These are phyloP conservation scores for Termitomyces sp. DNA, from an alignment of 1,284 basidiomycete genomes.

Conservation along the genomic window DNA sequence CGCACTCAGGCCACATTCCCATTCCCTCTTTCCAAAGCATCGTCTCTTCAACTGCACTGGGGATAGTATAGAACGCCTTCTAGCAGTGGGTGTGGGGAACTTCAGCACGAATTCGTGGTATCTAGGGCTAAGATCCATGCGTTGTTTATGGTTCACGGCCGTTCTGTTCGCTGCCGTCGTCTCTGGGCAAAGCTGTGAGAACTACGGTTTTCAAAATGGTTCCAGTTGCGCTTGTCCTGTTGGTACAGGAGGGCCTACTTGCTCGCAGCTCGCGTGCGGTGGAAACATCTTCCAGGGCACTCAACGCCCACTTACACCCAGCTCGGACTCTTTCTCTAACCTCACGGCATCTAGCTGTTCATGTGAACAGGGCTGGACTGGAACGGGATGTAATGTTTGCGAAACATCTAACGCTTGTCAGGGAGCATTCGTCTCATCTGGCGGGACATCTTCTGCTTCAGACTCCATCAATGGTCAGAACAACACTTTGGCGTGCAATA, in stretches of 20 bases:
- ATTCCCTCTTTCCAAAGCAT: background rate
- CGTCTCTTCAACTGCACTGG: background rate
- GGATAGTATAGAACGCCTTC: background rate
- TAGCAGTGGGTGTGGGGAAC: background rate
- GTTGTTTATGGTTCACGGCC: slow-evolving; percentile 14
- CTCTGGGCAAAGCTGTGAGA: slow-evolving; percentile 59
- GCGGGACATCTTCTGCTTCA: slow-evolving; percentile 28
- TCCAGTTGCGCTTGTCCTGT: slow-evolving; percentile 68
- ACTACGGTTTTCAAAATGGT: slow-evolving; percentile 57
- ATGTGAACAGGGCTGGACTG: slow-evolving; percentile 71
- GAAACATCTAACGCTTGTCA: slow-evolving; percentile 58
- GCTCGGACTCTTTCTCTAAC: slow-evolving; percentile 48
- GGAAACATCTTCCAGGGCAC: slow-evolving; percentile 74
- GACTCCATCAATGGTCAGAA: slow-evolving; percentile 39
- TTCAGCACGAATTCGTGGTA: background rate
- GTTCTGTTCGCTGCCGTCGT: slow-evolving; percentile 18
- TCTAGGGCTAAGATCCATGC: slow-evolving; percentile 1
- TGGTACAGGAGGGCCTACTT: slow-evolving; percentile 71
- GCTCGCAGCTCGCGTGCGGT: slow-evolving; percentile 68
- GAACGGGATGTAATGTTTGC: slow-evolving; percentile 76
- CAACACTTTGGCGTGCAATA: slow-evolving; percentile 61
- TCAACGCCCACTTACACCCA: slow-evolving; percentile 45
- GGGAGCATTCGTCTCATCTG: slow-evolving; percentile 42
- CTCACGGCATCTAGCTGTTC: slow-evolving; percentile 57
- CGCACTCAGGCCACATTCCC: background rate